Base-by-base conservation (phyloP, 2,329 filamentous ascomycete genomes). In the Fusarium paranaense region DNA sequence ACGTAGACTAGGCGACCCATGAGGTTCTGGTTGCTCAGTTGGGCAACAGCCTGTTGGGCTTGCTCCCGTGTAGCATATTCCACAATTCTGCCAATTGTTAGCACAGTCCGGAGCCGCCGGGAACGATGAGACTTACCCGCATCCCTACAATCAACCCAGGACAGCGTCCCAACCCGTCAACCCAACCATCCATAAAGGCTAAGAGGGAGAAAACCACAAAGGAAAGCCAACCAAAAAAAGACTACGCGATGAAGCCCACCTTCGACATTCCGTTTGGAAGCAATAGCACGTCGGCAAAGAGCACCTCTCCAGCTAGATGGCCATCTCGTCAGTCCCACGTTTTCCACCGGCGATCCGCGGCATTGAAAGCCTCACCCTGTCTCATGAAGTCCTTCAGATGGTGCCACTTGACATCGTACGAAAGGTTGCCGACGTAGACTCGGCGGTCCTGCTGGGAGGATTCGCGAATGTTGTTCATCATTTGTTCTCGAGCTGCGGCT, bases 261-360 rank as follows among this genome's bases (percentile, higher is more conserved):
- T 99, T 99, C 94, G 96, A 98, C 97, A 99, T 99, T 95, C 97
- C 97, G 91, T 99, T 99, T 83, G 97, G 97, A 93, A 99, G 95
- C 86, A 98, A 90, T 87, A 99, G 92, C 83, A 99, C 97, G 90
- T 99, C 97, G 89, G 97, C 97, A 88, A 98, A 99, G 88, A 98
- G 92, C 85, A 99, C 97, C 86, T 98, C 96, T 90, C 97, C 97
- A 88, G 97, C 97, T 98, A 86, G 68, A 82, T 79, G 64, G 70
- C 77, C 76, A 66, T 69, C 75, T 79, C 78, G 84, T 87, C 81
- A 87, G 85, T 80, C 74, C 79, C 76, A 71, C 69, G 73, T 69
- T 72, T 71, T 79, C 72, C 77, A 73, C 76, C 74, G 73, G 70
- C 70, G 66, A 69, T 76, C 74, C 65, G 69, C 74, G 73, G 74